Conservation (phyloP, 2,329 filamentous ascomycete genomes). For the Fusarium sp. region DNA sequence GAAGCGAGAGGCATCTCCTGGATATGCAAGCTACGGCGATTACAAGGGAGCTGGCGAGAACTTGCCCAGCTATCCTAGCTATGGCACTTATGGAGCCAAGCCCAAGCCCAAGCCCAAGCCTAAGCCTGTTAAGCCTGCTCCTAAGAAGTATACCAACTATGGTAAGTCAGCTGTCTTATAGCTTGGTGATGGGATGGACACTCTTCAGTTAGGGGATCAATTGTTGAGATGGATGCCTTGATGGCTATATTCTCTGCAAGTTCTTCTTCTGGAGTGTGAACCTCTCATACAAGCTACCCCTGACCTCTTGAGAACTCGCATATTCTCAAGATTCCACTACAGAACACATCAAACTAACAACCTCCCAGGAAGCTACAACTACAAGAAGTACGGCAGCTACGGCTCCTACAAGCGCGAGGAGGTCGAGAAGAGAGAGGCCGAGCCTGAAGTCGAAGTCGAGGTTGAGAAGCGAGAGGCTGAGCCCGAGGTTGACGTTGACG, state of each 20-base stretch:
- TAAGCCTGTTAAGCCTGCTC: constrained; percentile 11
- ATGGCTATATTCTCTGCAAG: not conserved
- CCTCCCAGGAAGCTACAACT: constrained; percentile 9
- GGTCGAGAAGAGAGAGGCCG: constrained; percentile 1
- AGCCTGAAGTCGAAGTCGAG: constrained; percentile 1
- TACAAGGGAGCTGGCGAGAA: constrained; percentile 15
- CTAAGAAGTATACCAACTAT: constrained; percentile 18
- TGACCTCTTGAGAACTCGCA: not conserved
- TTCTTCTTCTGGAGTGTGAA: not conserved
- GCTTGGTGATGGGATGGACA: not conserved
- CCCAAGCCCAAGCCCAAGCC: constrained; percentile 1
- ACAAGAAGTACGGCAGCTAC: constrained; percentile 22
- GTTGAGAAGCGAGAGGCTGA: constrained; percentile 1
- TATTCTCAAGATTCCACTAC: not conserved
- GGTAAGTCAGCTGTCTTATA: not conserved
- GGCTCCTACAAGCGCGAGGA: constrained; percentile 18
- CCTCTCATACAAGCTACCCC: not conserved
- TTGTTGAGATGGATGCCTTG: not conserved
- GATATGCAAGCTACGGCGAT: constrained; percentile 5
- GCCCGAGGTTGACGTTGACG: constrained; percentile 6
- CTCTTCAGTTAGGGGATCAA: not conserved
- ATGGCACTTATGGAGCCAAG: constrained; percentile 5
- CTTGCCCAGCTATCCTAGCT: constrained; percentile 1
- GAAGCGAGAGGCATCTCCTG: constrained; percentile 6
- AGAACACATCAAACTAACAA: not conserved